phyloP scores from a whole-genome alignment of 108 stramenopile genomes.

The Cyclostephanos tholiformis region DNA sequence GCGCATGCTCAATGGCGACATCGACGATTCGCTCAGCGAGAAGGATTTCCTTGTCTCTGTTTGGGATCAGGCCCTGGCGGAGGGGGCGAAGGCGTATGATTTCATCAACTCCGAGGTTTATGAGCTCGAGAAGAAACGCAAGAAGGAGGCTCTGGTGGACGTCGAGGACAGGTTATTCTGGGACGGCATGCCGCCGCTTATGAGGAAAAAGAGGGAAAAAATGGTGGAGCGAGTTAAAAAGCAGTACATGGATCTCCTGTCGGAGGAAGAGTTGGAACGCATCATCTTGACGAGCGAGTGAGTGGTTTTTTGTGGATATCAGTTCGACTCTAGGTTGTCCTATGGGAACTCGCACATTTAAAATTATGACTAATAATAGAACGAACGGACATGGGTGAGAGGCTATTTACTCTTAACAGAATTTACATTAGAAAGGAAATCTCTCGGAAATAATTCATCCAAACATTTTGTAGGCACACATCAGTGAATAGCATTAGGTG shows the following conservation, averaged over 20 bases:
- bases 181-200: slow-evolving; percentile 26
- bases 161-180: slow-evolving; percentile 28
- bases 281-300: slow-evolving; percentile 18
- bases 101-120: slow-evolving; percentile 24
- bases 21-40: slow-evolving; percentile 54
- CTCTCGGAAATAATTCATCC: too few relatives aligned
- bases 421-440: too few relatives aligned
- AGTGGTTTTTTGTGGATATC: background rate
- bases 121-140: slow-evolving; percentile 11
- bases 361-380: too few relatives aligned
- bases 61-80: slow-evolving; percentile 72
- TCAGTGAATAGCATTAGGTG: too few relatives aligned
- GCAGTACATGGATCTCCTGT: slow-evolving; percentile 37
- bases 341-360: too few relatives aligned
- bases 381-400: too few relatives aligned
- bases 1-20: slow-evolving; percentile 52
- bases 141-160: background rate
- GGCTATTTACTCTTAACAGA: too few relatives aligned
- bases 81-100: slow-evolving; percentile 64
- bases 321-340: too few relatives aligned
- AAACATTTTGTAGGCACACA: too few relatives aligned
- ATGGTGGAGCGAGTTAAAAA: slow-evolving; percentile 35
- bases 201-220: slow-evolving; percentile 31
- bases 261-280: slow-evolving; percentile 31
- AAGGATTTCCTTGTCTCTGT: slow-evolving; percentile 63